Percentiles rank a stretch among this genome's conserved stretches.
These are phyloP conservation scores for Rhizopogon rudus DNA, from an alignment of 768 basidiomycete genomes.

Conservation along the genomic window DNA sequence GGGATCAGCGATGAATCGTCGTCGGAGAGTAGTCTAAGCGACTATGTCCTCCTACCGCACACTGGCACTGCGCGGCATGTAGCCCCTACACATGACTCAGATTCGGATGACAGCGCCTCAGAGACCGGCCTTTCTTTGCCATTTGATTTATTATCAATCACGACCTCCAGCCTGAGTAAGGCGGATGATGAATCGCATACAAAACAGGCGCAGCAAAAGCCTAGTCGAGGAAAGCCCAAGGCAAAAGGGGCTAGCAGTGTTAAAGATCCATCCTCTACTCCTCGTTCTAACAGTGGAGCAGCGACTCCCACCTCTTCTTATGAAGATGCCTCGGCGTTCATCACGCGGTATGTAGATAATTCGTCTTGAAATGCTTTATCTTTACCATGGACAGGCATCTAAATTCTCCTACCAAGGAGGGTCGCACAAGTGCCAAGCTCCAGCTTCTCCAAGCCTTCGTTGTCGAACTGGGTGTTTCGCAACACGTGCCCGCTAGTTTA, in stretches of 20 bases:
- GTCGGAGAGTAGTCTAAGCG: conserved; percentile 10
- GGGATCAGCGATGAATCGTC: not conserved
- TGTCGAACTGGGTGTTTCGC: conserved; percentile 66
- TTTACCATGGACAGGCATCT: conserved; percentile 15
- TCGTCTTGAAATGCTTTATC: not conserved
- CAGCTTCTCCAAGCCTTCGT: conserved; percentile 68
- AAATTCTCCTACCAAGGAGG: conserved; percentile 12
- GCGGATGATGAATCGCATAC: not conserved
- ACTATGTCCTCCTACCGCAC: conserved; percentile 19
- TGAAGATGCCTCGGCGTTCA: conserved; percentile 21
- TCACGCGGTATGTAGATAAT: conserved; percentile 16
- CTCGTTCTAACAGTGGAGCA: conserved; percentile 7
- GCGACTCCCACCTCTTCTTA: conserved; percentile 16
- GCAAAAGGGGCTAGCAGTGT: too few relatives aligned
- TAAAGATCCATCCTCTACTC: not conserved
- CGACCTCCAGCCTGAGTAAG: not conserved
- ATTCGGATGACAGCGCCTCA: not conserved
- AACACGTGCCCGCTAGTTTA: conserved; percentile 51
- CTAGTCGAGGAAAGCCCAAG: too few relatives aligned
- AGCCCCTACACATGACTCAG: not conserved
- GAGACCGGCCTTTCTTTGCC: conserved; percentile 10
- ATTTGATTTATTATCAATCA: conserved; percentile 17
- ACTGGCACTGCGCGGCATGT: too few relatives aligned
- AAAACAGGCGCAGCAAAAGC: not conserved
- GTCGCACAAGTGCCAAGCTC: conserved; percentile 30